These are phyloP conservation scores for Mortierella sp. DNA, from an alignment of 371 early-diverging fungal genomes.

Conservation along the genomic window DNA sequence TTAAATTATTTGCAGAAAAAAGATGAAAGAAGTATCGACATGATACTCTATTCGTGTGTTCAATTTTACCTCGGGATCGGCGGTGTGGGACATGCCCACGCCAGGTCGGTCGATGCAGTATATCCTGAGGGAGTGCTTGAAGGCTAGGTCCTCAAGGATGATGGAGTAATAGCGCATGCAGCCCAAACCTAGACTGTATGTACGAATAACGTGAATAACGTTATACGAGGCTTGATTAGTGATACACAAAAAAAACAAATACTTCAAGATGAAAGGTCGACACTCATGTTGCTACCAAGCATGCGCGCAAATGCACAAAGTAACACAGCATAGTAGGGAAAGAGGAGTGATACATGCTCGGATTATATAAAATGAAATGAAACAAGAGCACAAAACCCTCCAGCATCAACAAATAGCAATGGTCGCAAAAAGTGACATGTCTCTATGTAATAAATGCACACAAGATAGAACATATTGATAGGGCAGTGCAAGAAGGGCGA, in stretches of 20 bases:
- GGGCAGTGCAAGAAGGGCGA: background rate
- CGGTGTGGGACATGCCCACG: slow-evolving; percentile 52
- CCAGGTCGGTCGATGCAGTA: slow-evolving; percentile 59
- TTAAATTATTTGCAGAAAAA: background rate
- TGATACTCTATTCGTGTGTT: too few relatives aligned
- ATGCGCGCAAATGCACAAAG: background rate
- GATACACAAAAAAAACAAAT: background rate
- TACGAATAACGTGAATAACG: too few relatives aligned
- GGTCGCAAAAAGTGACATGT: background rate
- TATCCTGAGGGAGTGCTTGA: slow-evolving; percentile 54
- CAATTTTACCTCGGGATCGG: slow-evolving; percentile 51
- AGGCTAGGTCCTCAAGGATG: slow-evolving; percentile 56
- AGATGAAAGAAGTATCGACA: background rate
- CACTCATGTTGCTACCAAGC: background rate
- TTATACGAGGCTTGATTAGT: background rate
- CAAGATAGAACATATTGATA: background rate
- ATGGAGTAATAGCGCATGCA: slow-evolving; percentile 58
- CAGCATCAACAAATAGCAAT: too few relatives aligned
- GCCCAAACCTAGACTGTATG: slow-evolving; percentile 51
- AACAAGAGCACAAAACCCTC: background rate
- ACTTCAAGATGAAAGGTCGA: background rate
- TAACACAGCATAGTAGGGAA: background rate
- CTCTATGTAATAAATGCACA: background rate
- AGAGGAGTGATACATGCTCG: background rate
- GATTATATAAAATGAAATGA: slow-evolving; percentile 5